phyloP scores from a whole-genome alignment of 2,329 filamentous ascomycete genomes.

The Hymenoscyphus albidus region DNA sequence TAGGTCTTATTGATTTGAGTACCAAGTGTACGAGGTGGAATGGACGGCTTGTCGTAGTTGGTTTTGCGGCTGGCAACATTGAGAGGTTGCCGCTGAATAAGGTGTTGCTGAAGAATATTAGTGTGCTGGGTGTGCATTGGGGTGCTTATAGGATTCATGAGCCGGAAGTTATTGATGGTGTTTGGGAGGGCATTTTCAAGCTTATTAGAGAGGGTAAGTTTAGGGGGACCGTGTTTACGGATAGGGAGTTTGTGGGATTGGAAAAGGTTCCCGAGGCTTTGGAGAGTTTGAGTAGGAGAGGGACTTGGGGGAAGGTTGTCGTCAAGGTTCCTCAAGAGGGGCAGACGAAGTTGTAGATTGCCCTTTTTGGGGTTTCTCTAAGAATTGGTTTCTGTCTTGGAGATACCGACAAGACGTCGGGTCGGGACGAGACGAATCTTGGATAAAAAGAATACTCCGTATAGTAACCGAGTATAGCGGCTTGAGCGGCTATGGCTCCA shows the following conservation, averaged over 20 bases:
- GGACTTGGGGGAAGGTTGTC: slow-evolving; percentile 95
- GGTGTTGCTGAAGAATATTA: slow-evolving; percentile 90
- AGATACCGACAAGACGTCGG: no score
- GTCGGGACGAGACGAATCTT: no score
- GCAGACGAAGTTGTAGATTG: slow-evolving; percentile 49
- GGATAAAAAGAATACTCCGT: no score
- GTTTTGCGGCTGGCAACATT: slow-evolving; percentile 81
- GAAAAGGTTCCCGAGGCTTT: slow-evolving; percentile 75
- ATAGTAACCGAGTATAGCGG: no score
- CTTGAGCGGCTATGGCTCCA: no score
- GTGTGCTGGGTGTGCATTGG: slow-evolving; percentile 87
- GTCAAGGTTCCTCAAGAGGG: slow-evolving; percentile 73
- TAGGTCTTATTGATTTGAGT: slow-evolving; percentile 80
- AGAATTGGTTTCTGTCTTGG: no score
- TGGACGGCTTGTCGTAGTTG: slow-evolving; percentile 79
- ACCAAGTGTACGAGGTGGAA: slow-evolving; percentile 95
- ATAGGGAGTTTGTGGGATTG: slow-evolving; percentile 77
- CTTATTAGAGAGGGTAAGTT: slow-evolving; percentile 77
- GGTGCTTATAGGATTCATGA: slow-evolving; percentile 76
- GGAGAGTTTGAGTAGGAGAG: slow-evolving; percentile 70
- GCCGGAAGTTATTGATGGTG: slow-evolving; percentile 61
- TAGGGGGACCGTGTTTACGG: slow-evolving; percentile 75
- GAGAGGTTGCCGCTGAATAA: slow-evolving; percentile 93
- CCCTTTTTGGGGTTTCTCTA: no score
- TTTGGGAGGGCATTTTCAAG: slow-evolving; percentile 80